Base-by-base conservation (phyloP, 768 basidiomycete genomes). In the Fomitopsis pulvina region DNA sequence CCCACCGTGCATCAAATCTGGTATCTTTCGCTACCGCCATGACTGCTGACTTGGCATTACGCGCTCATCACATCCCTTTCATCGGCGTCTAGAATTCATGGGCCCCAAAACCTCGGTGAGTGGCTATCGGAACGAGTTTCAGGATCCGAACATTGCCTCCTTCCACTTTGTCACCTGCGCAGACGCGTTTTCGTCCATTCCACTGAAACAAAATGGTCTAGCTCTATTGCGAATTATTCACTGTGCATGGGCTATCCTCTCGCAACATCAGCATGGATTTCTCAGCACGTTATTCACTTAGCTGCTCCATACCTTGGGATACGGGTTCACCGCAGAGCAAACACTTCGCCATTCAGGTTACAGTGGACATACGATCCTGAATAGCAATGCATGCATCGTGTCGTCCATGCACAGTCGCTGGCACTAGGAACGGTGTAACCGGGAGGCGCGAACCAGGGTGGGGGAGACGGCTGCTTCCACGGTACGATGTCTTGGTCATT, bases 401-500 rank as follows among this genome's bases (percentile, higher is more conserved):
- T 18, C 18, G 34, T 12, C 34, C 34, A 37, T 37, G 14, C 14
- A 18, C 7, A 14, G 34, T 37, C 7, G 34, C 14, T 16, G 34
- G 14, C 34, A 37, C 34, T 18, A 37, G 34, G 34, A 37, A 37
- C 34, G 18, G 18, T 16, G 34, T 37, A 6, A 37, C 34, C 18
- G 5, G 14, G 34, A 18, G 14, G 14, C 5, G 34, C 34, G 18
- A 37, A 37, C 18, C 4, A 18, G 14, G 34, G 5, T 16, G 4
- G 34, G 34, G 5, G 6, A 37, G 34, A 37, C 18, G 34, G 25
- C 14, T 37, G 18, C 45, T 24, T 45, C 45, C n/a, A 46, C 29
- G n/a, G n/a, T 46, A 29, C 32, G 28, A 37, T 29, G 45, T 21
- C 24, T 44, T 27, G 43, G 43, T 44, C 43, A 44, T 27, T 44